Percentiles rank a stretch among this genome's conserved stretches.
phyloP scores from a whole-genome alignment of 192 early-diverging fungal species.

The Backusella mclennaniae region DNA sequence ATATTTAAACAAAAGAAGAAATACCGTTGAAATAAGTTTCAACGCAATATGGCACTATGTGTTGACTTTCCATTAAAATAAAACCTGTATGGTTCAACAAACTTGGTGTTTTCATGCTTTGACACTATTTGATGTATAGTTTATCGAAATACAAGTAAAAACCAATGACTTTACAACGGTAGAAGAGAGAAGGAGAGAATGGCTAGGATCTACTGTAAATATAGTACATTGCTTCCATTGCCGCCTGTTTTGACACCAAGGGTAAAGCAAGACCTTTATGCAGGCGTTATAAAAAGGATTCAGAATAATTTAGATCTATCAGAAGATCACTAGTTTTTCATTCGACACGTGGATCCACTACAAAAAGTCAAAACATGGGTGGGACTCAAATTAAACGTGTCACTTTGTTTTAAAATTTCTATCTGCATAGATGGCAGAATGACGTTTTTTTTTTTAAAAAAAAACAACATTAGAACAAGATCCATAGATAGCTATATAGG shows the following conservation, averaged over 20 bases:
- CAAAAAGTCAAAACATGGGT: conserved; percentile 7
- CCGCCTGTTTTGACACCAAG: neutral
- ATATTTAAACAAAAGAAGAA: neutral
- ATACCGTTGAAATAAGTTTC: neutral
- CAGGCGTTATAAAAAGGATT: neutral
- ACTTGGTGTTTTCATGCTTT: too few species aligned
- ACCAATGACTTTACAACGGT: neutral
- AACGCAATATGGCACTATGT: neutral
- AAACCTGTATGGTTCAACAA: neutral
- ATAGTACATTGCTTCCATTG: neutral
- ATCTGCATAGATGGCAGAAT: neutral
- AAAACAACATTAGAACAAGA: neutral
- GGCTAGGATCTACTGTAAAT: neutral
- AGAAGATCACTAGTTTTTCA: neutral
- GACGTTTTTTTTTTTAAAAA: neutral
- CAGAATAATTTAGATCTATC: conserved; percentile 1
- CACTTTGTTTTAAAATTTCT: neutral
- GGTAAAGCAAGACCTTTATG: neutral
- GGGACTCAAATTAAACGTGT: neutral
- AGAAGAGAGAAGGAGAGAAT: neutral
- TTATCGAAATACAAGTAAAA: neutral
- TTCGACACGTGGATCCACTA: neutral
- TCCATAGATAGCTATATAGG: neutral
- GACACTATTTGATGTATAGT: neutral
- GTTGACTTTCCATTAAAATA: neutral